Conservation (phyloP, 176 grass and related monocot genomes). For the Phragmites australis region DNA sequence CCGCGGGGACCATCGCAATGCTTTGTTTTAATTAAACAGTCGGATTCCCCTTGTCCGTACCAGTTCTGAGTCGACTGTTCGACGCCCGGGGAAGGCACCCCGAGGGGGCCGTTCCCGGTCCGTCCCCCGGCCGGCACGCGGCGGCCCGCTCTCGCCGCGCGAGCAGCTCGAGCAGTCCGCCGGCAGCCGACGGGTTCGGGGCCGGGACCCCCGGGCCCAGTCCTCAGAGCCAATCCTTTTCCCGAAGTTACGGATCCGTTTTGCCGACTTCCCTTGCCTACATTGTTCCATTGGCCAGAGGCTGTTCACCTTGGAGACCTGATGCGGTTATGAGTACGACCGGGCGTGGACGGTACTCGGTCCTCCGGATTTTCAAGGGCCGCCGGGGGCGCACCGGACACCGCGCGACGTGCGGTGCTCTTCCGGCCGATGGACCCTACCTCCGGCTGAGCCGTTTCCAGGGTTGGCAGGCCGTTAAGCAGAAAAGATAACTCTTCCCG, state of each 20-base stretch:
- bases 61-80: conserved; percentile 61
- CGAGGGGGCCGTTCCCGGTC: neutral
- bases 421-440: conserved; percentile 58
- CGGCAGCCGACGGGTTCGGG: too few relatives aligned
- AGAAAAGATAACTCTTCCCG: conserved; percentile 78
- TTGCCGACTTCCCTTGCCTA: conserved; percentile 77
- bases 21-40: conserved; percentile 87
- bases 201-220: neutral
- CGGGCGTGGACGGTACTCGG: conserved; percentile 8
- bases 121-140: too few relatives aligned
- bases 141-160: too few relatives aligned
- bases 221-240: conserved; percentile 60
- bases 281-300: conserved; percentile 43
- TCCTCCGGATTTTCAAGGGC: conserved; percentile 64
- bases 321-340: conserved; percentile 63
- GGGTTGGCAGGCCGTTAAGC: conserved; percentile 47
- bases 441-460: conserved; percentile 50
- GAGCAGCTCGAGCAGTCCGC: too few relatives aligned
- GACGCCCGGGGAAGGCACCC: conserved; percentile 37
- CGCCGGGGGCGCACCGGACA: conserved; percentile 57
- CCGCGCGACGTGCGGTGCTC: conserved; percentile 64
- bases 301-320: conserved; percentile 68
- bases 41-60: conserved; percentile 68
- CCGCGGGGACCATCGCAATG: conserved; percentile 60
- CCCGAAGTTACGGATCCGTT: conserved; percentile 66